Percentiles rank a stretch among this genome's conserved stretches.
Conservation (phyloP, 345 rosid genomes). For the Linum lewisii region DNA sequence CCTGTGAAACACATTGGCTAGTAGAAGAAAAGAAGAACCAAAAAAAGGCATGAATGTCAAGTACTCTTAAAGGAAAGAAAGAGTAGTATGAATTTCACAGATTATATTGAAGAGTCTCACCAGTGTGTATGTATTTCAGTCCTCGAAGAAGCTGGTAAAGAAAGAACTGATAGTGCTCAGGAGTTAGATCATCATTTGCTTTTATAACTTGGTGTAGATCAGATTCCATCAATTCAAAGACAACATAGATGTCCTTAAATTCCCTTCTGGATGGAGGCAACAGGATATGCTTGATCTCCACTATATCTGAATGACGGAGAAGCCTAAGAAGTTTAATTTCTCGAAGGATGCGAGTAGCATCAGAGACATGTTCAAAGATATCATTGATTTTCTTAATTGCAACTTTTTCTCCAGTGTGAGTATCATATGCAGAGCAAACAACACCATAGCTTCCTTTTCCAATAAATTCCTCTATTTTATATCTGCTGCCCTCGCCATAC, state of each 20-base stretch:
- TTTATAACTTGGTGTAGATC: conserved; percentile 10
- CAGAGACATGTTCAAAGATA: conserved; percentile 7
- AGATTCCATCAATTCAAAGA: conserved; percentile 5
- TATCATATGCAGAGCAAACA: conserved; percentile 3
- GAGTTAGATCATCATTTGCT: conserved; percentile 6
- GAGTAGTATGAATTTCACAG: background rate
- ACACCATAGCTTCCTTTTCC: conserved; percentile 8
- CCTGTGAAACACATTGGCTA: conserved; percentile 4
- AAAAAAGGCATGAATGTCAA: background rate
- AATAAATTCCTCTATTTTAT: conserved; percentile 4
- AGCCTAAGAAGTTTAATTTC: conserved; percentile 6
- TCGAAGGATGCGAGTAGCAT: conserved; percentile 7
- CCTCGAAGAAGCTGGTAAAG: background rate
- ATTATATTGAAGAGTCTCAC: background rate
- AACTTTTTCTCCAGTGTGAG: background rate
- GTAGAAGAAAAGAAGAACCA: background rate
- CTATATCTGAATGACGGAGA: conserved; percentile 6
- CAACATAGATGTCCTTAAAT: conserved; percentile 5
- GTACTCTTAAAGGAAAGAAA: background rate
- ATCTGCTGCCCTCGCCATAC: conserved; percentile 1
- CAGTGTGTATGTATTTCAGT: conserved; percentile 1
- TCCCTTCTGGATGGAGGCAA: conserved; percentile 5
- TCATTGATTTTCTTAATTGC: conserved; percentile 5
- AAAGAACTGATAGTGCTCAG: conserved; percentile 6
- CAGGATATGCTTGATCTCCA: conserved; percentile 6